Evolutionary conservation across 306 rosid genomes (phyloP).

Genomic region (Gastrolobium bilobum): DNA sequence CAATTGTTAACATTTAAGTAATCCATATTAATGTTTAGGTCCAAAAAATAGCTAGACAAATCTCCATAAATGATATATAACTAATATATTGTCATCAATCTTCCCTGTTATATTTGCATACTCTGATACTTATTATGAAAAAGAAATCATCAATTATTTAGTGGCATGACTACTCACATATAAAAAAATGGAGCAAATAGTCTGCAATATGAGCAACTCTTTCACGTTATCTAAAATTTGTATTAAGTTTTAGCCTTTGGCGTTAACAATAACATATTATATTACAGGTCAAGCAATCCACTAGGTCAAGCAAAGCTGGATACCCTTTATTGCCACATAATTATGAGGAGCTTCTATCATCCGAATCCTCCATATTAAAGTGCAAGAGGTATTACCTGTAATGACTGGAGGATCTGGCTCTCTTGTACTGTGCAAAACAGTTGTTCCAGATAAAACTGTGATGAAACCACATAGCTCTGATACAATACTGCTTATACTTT

Average conservation of each 20-base stretch:
- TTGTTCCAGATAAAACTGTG: slow-evolving; percentile 88
- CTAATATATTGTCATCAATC: neutral
- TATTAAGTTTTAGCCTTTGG: slow-evolving; percentile 9
- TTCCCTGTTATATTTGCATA: slow-evolving; percentile 5
- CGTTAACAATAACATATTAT: neutral
- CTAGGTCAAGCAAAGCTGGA: neutral
- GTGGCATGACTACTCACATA: neutral
- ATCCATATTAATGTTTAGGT: slow-evolving; percentile 17
- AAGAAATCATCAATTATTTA: neutral
- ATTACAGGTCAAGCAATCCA: slow-evolving; percentile 2
- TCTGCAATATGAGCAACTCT: slow-evolving; percentile 22
- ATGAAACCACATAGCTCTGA: slow-evolving; percentile 91
- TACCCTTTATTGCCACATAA: slow-evolving; percentile 25
- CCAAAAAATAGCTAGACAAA: neutral
- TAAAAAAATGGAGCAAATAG: neutral
- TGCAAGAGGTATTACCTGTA: slow-evolving; percentile 65
- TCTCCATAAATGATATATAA: neutral
- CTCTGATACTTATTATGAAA: neutral
- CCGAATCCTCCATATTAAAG: slow-evolving; percentile 34
- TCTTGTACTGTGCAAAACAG: slow-evolving; percentile 79
- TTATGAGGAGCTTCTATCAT: slow-evolving; percentile 32
- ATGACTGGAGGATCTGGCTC: slow-evolving; percentile 68
- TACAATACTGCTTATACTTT: slow-evolving; percentile 81
- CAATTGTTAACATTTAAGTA: slow-evolving; percentile 8
- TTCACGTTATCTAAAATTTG: slow-evolving; percentile 31